A percentile compares a stretch with the other conserved stretches of the same genome.
These are phyloP conservation scores for Pezicula rhizophila DNA, from an alignment of 2,329 filamentous ascomycete genomes.

Conservation along the genomic window DNA sequence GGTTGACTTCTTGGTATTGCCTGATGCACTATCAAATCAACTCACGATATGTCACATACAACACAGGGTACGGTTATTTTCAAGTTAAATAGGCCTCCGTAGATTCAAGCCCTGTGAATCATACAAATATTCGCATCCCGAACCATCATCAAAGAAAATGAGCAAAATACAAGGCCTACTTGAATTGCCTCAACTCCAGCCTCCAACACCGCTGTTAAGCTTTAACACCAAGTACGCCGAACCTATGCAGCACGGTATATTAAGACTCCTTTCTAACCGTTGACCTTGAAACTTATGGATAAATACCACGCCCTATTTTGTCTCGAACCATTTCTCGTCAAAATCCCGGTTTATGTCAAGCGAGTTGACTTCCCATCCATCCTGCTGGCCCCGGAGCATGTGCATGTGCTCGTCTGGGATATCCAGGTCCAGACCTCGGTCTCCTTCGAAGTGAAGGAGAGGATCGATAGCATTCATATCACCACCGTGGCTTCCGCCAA, in stretches of 20 bases:
- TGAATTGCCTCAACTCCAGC: neutral
- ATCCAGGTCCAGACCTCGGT: slow-evolving; percentile 15
- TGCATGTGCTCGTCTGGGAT: slow-evolving; percentile 25
- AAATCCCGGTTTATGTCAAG: slow-evolving; percentile 25
- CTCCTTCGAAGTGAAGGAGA: slow-evolving; percentile 16
- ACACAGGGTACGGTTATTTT: too few relatives aligned
- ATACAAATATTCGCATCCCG: neutral
- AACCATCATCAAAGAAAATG: neutral
- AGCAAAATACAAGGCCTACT: neutral
- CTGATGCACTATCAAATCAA: too few relatives aligned
- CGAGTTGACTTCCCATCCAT: slow-evolving; percentile 26
- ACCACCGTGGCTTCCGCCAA: slow-evolving; percentile 13
- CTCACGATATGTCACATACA: too few relatives aligned
- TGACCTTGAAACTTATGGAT: too few relatives aligned
- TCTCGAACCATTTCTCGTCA: slow-evolving; percentile 26
- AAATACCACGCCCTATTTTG: slow-evolving; percentile 1
- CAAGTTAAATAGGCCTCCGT: too few relatives aligned
- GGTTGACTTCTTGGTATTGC: too few relatives aligned
- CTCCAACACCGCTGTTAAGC: neutral
- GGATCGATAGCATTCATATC: slow-evolving; percentile 15
- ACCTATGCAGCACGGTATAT: too few relatives aligned
- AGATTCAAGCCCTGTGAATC: too few relatives aligned
- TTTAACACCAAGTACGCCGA: too few relatives aligned
- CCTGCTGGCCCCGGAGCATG: slow-evolving; percentile 22
- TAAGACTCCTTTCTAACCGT: neutral